Evolutionary conservation across 2,329 filamentous ascomycete genomes (phyloP), one percentile per base, ranked within the genome.

Genomic region (Cercospora sesami): DNA sequence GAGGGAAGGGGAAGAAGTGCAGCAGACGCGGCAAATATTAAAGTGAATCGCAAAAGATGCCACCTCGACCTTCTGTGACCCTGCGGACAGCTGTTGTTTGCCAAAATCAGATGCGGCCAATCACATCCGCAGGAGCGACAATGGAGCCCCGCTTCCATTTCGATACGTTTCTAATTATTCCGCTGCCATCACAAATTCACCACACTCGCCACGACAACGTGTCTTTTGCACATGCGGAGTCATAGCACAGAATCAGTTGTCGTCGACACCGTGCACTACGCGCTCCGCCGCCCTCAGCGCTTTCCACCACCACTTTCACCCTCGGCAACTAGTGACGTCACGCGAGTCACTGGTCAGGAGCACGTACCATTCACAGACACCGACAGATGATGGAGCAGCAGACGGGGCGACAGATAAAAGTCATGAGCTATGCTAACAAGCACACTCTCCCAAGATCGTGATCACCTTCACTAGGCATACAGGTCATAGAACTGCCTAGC

Each of bases 401-500:
- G 36, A 42, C 6, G 8, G 36, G 7, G 5, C 3, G 16, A 4
- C 36, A 5, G 36, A 5, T 4, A n/a, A n/a, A 42, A 42, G 7
- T 5, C 36, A 42, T n/a, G 16, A 42, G 36, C 36, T 42, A 16
- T 42, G 7, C 16, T 42, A 4, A n/a, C 36, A n/a, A 39, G 6
- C 16, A 42, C 16, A 4, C 36, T 2, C 36, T 5, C 36, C 5
- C 36, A 21, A 48, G 42, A 48, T 21, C 18, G 9, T 23, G 12
- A 6, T 51, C 2, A n/a, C 4, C 23, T 30, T 16, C 30, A 18
- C 21, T 63, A 9, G 26, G 28, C 55, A 39, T 60, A 60, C 55
- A 65, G 28, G n/a, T 28, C 18, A 68, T 73, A 74, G 51, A 66
- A 77, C 67, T 75, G 66, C 69, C 77, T 75, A 28, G 75, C 75